Evolutionary conservation across 2,329 filamentous ascomycete genomes (phyloP).

Genomic region (Sporothrix luriei): DNA sequence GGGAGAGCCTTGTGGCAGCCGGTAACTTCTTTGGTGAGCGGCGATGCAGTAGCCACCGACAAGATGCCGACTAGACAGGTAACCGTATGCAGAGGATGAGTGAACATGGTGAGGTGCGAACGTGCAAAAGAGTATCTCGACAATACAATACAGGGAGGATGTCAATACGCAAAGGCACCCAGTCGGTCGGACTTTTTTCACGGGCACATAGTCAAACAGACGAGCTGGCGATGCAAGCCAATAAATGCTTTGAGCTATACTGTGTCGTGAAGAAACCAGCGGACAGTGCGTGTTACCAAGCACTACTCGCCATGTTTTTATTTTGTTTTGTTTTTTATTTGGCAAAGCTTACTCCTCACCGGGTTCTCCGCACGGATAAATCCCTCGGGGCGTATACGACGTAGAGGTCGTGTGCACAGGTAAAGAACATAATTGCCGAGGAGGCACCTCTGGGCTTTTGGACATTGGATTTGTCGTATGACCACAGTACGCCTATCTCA

Average conservation of each 20-base stretch:
- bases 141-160: background rate
- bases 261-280: background rate
- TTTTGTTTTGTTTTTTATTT: background rate
- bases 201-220: too few species aligned
- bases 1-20: slow-evolving; percentile 18
- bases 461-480: too few species aligned
- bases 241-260: background rate
- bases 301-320: background rate
- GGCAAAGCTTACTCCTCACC: background rate
- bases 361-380: background rate
- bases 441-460: too few species aligned
- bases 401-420: too few species aligned
- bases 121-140: too few species aligned
- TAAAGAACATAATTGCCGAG: too few species aligned
- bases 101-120: background rate
- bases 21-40: background rate
- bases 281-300: background rate
- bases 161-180: too few species aligned
- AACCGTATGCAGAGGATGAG: background rate
- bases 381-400: too few species aligned
- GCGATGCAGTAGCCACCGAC: background rate
- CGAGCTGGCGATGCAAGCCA: background rate
- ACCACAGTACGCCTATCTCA: background rate
- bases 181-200: too few species aligned
- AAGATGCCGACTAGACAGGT: background rate